Evolutionary conservation across 805 yeast genomes (phyloP).

Genomic region (Metschnikowia koreensis): DNA sequence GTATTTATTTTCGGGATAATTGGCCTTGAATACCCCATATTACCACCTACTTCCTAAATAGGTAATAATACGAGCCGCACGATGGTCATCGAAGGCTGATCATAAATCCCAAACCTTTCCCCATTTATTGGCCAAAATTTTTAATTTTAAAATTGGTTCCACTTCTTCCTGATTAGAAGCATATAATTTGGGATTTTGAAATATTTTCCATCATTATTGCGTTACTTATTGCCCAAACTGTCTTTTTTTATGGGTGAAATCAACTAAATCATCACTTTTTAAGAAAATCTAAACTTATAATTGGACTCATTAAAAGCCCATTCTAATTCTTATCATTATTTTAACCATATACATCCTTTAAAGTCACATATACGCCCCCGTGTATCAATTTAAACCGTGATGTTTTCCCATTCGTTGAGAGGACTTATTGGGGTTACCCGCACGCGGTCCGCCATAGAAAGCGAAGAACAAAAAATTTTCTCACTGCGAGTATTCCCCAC

Average conservation of each 20-base stretch:
- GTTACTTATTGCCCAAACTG: not conserved
- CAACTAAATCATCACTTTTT: too few relatives aligned
- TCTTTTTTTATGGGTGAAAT: not conserved
- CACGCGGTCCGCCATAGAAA: slow-evolving; percentile 16
- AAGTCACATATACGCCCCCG: not conserved
- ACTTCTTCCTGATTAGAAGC: not conserved
- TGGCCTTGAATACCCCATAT: not conserved
- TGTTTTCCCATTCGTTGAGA: slow-evolving; percentile 9
- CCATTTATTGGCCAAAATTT: not conserved
- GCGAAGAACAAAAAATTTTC: slow-evolving; percentile 12
- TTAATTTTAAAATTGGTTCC: not conserved
- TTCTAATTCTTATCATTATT: too few relatives aligned
- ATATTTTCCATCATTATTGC: not conserved
- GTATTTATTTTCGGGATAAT: too few relatives aligned
- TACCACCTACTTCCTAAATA: not conserved
- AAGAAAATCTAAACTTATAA: not conserved
- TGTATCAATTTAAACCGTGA: not conserved
- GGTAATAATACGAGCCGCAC: slow-evolving; percentile 20
- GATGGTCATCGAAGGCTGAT: slow-evolving; percentile 20
- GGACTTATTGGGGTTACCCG: slow-evolving; percentile 17
- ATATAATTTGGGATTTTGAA: too few relatives aligned
- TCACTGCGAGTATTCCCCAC: slow-evolving; percentile 5
- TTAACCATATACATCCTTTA: too few relatives aligned
- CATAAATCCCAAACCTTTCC: not conserved
- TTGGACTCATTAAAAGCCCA: not conserved